These are phyloP conservation scores for Zygoascus ofunaensis DNA, from an alignment of 805 yeast genomes.

Conservation along the genomic window DNA sequence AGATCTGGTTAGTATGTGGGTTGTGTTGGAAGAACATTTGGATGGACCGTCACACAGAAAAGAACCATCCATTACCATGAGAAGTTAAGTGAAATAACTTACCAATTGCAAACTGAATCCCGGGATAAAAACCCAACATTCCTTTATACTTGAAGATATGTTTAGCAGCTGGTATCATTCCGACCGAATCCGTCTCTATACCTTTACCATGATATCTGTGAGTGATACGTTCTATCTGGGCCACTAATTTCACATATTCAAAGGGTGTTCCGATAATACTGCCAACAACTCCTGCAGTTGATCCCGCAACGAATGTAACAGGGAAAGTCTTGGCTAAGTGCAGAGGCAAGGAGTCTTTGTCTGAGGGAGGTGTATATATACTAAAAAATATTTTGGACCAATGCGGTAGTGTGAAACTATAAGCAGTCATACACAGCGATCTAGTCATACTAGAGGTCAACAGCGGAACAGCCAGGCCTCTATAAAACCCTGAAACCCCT, in stretches of 20 bases:
- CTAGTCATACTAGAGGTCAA: constrained; percentile 52
- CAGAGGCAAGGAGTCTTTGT: constrained; percentile 6
- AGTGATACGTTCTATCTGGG: constrained; percentile 45
- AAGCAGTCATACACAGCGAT: constrained; percentile 57
- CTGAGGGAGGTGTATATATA: constrained; percentile 11
- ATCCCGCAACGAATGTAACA: constrained; percentile 41
- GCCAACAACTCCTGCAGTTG: constrained; percentile 49
- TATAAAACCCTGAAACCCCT: constrained; percentile 60
- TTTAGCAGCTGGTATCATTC: constrained; percentile 35
- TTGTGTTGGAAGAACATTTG: neutral
- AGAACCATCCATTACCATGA: neutral
- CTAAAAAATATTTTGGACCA: constrained; percentile 15
- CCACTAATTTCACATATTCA: constrained; percentile 72
- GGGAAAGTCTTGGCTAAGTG: constrained; percentile 12
- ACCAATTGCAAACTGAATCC: constrained; percentile 33
- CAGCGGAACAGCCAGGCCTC: constrained; percentile 64
- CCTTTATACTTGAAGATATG: constrained; percentile 56
- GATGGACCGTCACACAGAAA: no score
- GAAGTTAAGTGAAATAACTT: constrained; percentile 1
- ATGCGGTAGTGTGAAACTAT: constrained; percentile 43
- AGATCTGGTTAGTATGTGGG: neutral
- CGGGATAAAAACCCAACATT: constrained; percentile 56
- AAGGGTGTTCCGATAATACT: constrained; percentile 65
- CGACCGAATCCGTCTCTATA: neutral
- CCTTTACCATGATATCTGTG: neutral